phyloP scores from a whole-genome alignment of 1,139 yeast genomes.

The Debaryomyces robertsiae region DNA sequence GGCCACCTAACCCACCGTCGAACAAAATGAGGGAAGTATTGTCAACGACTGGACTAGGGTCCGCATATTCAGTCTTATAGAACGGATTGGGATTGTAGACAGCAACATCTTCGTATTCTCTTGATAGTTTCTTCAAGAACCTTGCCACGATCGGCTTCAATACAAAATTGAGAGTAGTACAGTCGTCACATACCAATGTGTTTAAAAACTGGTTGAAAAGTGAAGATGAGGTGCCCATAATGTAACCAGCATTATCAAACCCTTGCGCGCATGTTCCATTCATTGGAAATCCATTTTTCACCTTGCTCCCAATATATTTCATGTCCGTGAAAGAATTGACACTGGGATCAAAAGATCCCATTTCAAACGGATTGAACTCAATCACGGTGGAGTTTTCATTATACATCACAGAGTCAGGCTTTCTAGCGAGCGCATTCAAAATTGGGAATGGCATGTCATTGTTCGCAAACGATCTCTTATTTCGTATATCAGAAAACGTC shows the following conservation, averaged over 20 bases:
- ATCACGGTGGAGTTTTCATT: constrained; percentile 41
- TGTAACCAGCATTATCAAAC: constrained; percentile 75
- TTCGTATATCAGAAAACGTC: constrained; percentile 38
- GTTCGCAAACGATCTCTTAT: constrained; percentile 28
- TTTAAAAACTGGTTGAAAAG: constrained; percentile 72
- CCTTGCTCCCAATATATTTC: constrained; percentile 38
- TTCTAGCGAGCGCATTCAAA: constrained; percentile 38
- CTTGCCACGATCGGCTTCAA: constrained; percentile 46
- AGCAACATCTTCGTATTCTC: constrained; percentile 41
- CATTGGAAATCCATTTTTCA: constrained; percentile 32
- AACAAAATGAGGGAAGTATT: constrained; percentile 40
- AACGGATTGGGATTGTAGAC: constrained; percentile 55
- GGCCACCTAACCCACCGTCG: constrained; percentile 49
- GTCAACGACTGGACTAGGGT: constrained; percentile 27
- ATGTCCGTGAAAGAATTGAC: constrained; percentile 41
- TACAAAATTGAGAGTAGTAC: constrained; percentile 50
- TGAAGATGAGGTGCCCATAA: constrained; percentile 78
- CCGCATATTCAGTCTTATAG: constrained; percentile 44
- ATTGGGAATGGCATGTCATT: constrained; percentile 47
- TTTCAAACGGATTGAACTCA: constrained; percentile 46
- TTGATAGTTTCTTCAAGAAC: constrained; percentile 48
- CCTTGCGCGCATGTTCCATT: constrained; percentile 57
- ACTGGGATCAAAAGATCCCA: constrained; percentile 47
- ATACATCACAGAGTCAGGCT: constrained; percentile 36
- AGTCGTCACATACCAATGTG: constrained; percentile 51